Evolutionary conservation across 1,284 basidiomycete genomes (phyloP), one percentile per base, ranked within the genome.

Genomic region (Cutaneotrichosporon sp.): DNA sequence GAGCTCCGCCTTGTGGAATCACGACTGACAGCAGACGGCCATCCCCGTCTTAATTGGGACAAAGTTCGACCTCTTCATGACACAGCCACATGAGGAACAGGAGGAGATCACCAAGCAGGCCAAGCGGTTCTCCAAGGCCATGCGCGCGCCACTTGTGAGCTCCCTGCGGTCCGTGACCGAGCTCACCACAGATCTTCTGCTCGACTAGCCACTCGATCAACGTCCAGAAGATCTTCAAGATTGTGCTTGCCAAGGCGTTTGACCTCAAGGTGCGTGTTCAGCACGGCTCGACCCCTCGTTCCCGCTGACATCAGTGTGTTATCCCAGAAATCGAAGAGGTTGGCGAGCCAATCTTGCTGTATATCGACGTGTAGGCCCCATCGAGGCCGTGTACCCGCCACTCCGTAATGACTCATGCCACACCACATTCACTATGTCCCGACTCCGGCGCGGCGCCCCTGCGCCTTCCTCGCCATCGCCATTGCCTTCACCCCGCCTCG

Each of bases 21-120:
- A n/a, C 16, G 11, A 24, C 59, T 62, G 47, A 62, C 34, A 31
- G 22, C 72, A 95, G 92, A 95, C 92, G 31, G 93, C 94, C 47
- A 95, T 95, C 77, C 94, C 93, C 29, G 94, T 97, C 79, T 82
- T 97, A 65, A 93, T 99, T 69, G 95, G 95, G 67, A 98, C 95
- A 54, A 99, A 99, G 81, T 99, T 92, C 78, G 95, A 99, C 82
- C 89, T 90, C 59, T 99, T 98, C 80, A 88, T 91, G n/a, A 90
- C 91, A 24, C 92, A 98, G 79, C 89, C 94, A 54, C 85, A 90
- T 72, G 95, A 98, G 74, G 95, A 99, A 79, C 95, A 98, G 79
- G 95, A 98, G 80, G 95, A 99, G 81, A 95, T 97, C 71, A 97
- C 95, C 34, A 95, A 95, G 81, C 94, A 97, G 86, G 93, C 94